Evolutionary conservation across 2,329 filamentous ascomycete species (phyloP), one percentile per base, ranked within the genome.

Genomic region (Paecilomyces dactylethromorphus): DNA sequence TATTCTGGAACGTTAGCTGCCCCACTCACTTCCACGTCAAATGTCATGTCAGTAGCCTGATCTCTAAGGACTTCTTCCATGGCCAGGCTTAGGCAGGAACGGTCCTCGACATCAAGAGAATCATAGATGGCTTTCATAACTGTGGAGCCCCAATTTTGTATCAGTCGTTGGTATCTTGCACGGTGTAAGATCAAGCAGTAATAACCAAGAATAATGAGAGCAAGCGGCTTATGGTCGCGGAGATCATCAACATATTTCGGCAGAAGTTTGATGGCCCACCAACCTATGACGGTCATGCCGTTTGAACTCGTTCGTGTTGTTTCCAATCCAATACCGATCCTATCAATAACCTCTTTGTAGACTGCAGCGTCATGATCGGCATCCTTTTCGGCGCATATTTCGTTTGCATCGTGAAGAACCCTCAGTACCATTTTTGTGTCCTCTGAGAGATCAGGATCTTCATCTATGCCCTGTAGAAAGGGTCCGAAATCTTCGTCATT

Each of bases 161-260:
- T 74, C 83, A 87, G 90, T 88, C 88, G 91, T 5, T 67, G 67
- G 31, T 87, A 76, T 29, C 78, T 71, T 60, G 87, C 80, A 61
- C 84, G 78, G 45, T 81, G 79, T 63, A 86, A 83, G 21, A 89
- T 76, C 55, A 78, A 24, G 86, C 78, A 65, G 85, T 84, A 63
- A 86, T 83, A 68, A 79, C 88, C 50, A 80, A 84, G 50, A 82
- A 83, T 24, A 81, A 87, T 87, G 18, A 87, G 64, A 0, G 75
- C 72, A 53, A 76, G 63, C 0, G 73, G 72, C 26, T 71, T 69
- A 22, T 70, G 71, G 57, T 75, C 72, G 8, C 69, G 67, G 13
- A 77, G 53, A n/a, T 71, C 62, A 35, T 77, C 71, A 54, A 76
- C 60, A 55, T 71, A 77, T 29, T 66, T 63, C 10, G 66, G 62